These are phyloP conservation scores for Centaurea solstitialis DNA, from an alignment of 129 eudicot genomes.

Conservation along the genomic window DNA sequence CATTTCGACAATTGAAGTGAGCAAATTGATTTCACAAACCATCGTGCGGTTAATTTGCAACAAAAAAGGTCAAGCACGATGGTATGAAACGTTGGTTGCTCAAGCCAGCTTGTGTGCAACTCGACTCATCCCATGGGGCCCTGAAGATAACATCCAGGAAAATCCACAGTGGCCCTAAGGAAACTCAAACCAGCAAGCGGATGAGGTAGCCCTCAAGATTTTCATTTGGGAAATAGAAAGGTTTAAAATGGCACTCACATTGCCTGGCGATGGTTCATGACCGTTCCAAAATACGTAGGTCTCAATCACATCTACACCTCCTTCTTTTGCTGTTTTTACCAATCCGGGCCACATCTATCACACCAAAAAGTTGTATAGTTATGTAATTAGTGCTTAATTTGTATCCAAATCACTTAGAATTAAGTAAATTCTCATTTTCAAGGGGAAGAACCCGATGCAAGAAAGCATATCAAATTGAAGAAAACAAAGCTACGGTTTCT, in stretches of 20 bases:
- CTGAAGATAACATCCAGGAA: no score
- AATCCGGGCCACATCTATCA: constrained; percentile 98
- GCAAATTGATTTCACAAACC: neutral
- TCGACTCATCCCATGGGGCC: no score
- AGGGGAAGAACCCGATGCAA: neutral
- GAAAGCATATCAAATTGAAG: neutral
- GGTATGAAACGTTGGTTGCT: neutral
- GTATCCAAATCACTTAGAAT: neutral
- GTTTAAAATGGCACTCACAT: constrained; percentile 46
- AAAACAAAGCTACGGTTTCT: neutral
- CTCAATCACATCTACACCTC: constrained; percentile 87
- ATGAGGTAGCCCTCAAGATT: neutral
- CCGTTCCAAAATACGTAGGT: constrained; percentile 99
- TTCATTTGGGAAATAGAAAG: neutral
- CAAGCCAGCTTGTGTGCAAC: no score
- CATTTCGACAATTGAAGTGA: neutral
- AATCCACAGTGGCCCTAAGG: no score
- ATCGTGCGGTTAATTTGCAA: neutral
- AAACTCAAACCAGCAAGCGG: neutral
- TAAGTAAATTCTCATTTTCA: no score
- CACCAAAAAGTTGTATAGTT: neutral
- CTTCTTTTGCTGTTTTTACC: constrained; percentile 89
- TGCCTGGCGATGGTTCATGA: constrained; percentile 88
- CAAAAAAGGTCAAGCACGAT: neutral
- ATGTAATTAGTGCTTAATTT: neutral